Conservation (phyloP, 306 rosid species). For the Potentilla sterilis region DNA sequence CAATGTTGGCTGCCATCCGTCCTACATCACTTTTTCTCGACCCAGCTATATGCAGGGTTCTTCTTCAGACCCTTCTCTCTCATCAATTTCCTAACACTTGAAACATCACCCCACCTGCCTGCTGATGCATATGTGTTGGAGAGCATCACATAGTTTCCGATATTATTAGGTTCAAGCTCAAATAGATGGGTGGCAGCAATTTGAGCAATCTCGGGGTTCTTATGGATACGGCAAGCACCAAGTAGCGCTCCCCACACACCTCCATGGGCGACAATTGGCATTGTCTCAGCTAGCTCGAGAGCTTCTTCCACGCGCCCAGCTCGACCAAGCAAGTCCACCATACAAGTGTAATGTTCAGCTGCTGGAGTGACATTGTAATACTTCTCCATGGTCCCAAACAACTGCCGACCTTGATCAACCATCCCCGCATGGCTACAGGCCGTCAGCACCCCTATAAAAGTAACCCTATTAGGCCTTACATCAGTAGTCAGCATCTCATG, state of each 20-base stretch:
- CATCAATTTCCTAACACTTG: constrained; percentile 62
- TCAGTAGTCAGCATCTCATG: constrained; percentile 69
- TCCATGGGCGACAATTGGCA: constrained; percentile 64
- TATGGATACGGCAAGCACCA: constrained; percentile 70
- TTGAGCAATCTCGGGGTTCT: constrained; percentile 62
- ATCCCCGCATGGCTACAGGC: constrained; percentile 75
- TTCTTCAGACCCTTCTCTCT: constrained; percentile 57
- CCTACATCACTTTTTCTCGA: no score
- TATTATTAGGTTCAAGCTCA: constrained; percentile 63
- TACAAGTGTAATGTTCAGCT: constrained; percentile 69
- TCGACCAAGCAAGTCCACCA: constrained; percentile 78
- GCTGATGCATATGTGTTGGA: constrained; percentile 64
- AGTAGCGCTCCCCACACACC: constrained; percentile 94
- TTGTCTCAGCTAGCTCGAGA: constrained; percentile 51
- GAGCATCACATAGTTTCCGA: constrained; percentile 74
- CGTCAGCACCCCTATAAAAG: constrained; percentile 70
- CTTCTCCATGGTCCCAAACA: constrained; percentile 65
- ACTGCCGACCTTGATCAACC: constrained; percentile 69
- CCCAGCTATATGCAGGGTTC: constrained; percentile 77
- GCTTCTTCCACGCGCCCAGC: constrained; percentile 79
- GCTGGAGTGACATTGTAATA: constrained; percentile 52
- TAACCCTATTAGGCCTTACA: constrained; percentile 62
- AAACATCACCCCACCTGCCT: constrained; percentile 74
- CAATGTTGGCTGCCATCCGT: no score
- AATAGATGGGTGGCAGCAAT: constrained; percentile 64